phyloP scores from a whole-genome alignment of 805 yeast species.

The Metschnikowia dekortorum region DNA sequence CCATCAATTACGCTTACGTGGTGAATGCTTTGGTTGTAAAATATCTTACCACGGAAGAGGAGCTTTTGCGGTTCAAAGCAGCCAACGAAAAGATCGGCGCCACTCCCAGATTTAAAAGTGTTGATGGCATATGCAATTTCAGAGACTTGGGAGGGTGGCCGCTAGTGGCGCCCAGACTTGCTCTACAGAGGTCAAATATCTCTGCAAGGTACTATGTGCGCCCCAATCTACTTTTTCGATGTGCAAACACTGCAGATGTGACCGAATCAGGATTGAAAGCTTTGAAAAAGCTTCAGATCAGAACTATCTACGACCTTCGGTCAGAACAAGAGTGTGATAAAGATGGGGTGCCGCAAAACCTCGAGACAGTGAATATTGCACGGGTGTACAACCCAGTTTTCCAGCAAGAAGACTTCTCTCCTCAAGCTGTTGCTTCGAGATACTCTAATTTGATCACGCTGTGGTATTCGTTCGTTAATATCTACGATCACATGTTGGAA shows the following conservation, averaged over 20 bases:
- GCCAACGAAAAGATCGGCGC: slow-evolving; percentile 31
- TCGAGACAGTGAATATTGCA: slow-evolving; percentile 40
- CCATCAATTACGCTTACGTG: slow-evolving; percentile 53
- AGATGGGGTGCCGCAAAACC: slow-evolving; percentile 38
- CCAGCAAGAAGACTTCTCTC: slow-evolving; percentile 51
- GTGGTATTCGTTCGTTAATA: slow-evolving; percentile 58
- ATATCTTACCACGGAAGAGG: slow-evolving; percentile 46
- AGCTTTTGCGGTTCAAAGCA: slow-evolving; percentile 48
- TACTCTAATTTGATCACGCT: slow-evolving; percentile 52
- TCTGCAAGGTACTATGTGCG: slow-evolving; percentile 37
- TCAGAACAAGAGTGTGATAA: slow-evolving; percentile 51
- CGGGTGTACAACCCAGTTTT: slow-evolving; percentile 59
- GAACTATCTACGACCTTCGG: slow-evolving; percentile 63
- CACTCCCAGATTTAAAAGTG: slow-evolving; percentile 53
- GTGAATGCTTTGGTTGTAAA: slow-evolving; percentile 49
- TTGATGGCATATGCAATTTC: slow-evolving; percentile 69
- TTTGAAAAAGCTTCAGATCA: slow-evolving; percentile 44
- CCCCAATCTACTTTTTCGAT: slow-evolving; percentile 54
- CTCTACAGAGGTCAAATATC: not conserved
- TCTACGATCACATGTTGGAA: slow-evolving; percentile 55
- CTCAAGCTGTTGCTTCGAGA: slow-evolving; percentile 56
- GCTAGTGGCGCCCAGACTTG: slow-evolving; percentile 25
- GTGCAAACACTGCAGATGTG: slow-evolving; percentile 55
- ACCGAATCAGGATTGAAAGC: slow-evolving; percentile 46
- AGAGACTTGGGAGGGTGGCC: slow-evolving; percentile 81